Evolutionary conservation across 108 stramenopile genomes (phyloP).

Genomic region (Chaetoceros muelleri): DNA sequence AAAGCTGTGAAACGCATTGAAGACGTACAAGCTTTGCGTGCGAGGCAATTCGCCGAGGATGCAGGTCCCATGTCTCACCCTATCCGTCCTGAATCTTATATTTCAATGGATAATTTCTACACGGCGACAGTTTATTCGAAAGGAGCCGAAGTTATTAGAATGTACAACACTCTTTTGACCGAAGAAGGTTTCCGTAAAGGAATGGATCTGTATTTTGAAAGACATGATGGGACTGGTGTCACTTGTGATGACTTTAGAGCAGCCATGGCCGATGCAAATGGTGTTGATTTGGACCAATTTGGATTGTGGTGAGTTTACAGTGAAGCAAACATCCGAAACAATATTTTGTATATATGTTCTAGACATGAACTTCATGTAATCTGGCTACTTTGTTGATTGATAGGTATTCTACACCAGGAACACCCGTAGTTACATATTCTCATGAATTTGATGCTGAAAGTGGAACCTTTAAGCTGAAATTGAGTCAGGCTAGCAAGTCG

Average conservation of each 20-base stretch:
- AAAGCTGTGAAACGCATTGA: conserved; percentile 92
- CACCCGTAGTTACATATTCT: conserved; percentile 74
- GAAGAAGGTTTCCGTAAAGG: conserved; percentile 93
- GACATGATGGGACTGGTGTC: conserved; percentile 94
- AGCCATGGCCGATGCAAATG: conserved; percentile 96
- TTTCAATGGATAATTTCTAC: conserved; percentile 93
- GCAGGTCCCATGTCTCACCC: conserved; percentile 96
- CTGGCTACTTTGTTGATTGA: too few relatives aligned
- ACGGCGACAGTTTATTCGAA: conserved; percentile 84
- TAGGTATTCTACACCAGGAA: conserved; percentile 90
- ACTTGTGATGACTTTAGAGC: conserved; percentile 94
- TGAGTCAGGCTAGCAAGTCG: conserved; percentile 44
- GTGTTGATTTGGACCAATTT: conserved; percentile 71
- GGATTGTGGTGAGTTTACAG: too few relatives aligned
- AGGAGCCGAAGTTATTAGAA: conserved; percentile 92
- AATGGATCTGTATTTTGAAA: conserved; percentile 89
- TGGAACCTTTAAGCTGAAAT: conserved; percentile 34
- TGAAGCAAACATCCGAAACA: too few relatives aligned
- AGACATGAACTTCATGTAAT: too few relatives aligned
- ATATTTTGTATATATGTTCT: too few relatives aligned
- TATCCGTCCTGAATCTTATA: conserved; percentile 91
- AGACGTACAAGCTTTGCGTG: conserved; percentile 71
- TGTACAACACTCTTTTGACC: conserved; percentile 88
- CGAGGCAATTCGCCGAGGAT: conserved; percentile 80
- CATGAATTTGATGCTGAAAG: conserved; percentile 37